Conservation (phyloP, 139 green algal genomes). For the Zygnema cylindricum region DNA sequence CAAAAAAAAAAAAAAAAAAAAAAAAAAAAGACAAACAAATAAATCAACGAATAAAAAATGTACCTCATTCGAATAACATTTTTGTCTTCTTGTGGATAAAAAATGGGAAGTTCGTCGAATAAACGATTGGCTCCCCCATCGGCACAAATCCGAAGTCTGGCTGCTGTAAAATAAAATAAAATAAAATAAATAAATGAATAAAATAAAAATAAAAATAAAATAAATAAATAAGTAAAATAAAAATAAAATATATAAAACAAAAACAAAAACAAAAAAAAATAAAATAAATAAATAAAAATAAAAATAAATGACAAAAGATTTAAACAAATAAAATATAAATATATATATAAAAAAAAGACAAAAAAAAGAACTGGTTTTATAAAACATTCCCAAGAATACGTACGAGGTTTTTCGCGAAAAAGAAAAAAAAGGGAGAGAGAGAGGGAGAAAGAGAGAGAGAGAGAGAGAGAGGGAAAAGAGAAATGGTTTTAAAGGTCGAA, state of each 20-base stretch:
- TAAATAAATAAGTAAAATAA: background rate
- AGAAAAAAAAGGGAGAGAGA: too few species aligned
- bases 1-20: too few species aligned
- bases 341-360: too few species aligned
- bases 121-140: conserved; percentile 92
- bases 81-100: conserved; percentile 47
- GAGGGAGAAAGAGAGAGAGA: too few species aligned
- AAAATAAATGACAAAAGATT: background rate
- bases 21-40: too few species aligned
- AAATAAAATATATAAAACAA: too few species aligned
- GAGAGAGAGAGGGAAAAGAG: too few species aligned
- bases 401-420: too few species aligned
- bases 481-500: too few species aligned
- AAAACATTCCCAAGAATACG: too few species aligned
- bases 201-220: background rate
- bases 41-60: background rate
- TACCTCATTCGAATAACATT: conserved; percentile 32
- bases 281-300: background rate
- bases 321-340: too few species aligned
- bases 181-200: background rate
- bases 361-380: too few species aligned
- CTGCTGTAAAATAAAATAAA: conserved; percentile 61
- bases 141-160: conserved; percentile 77
- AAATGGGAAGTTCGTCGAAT: conserved; percentile 77
- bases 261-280: background rate